Base-by-base conservation (phyloP, 2,329 filamentous ascomycete genomes). In the Talaromyces sp. region DNA sequence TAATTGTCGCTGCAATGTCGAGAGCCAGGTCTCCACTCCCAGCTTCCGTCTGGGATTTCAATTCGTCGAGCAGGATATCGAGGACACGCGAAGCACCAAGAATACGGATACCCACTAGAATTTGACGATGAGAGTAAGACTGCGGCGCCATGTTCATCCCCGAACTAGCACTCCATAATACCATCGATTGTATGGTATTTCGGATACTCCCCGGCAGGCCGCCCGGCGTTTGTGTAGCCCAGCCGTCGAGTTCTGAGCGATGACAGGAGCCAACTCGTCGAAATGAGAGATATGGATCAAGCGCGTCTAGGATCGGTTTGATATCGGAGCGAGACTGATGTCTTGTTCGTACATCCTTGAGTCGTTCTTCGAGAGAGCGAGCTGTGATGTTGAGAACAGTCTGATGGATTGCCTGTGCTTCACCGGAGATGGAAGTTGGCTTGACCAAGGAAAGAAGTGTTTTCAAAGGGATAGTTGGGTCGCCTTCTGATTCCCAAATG, bases 351-450 rank as follows among this genome's bases (percentile, higher is more conserved):
- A 83, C 66, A 11, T 78, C 78, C 52, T 77, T 78, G 32, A 86
- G 73, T 47, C 79, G 79, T 50, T 76, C 75, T 52, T 80, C 77
- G 3, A 86, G 67, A 1, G 75, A 73, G 29, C 74, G 75, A 1
- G 82, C 79, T 1, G 82, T 77, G 55, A 85, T 83, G 9, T 76
- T 78, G 9, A 87, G 66, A 40, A 87, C 82, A 0, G 82, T 83
- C 30, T 75, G 75, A 62, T 87, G 84, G 71, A 86, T 86, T 16
- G 80, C 78, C 61, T 81, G 78, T 19, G 82, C 83, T 51, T 87
- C 84, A 40, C 80, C 77, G 2, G 82, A 84, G 48, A 80, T 82
- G 2, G 82, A 83, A 17, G 73, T 76, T 1, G 83, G 80, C 48
- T 79, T 82, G 4, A 86, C 74, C 4, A 86, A 71, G 47, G 82